Percentiles rank a stretch among this genome's conserved stretches.
Evolutionary conservation across 2,329 filamentous ascomycete genomes (phyloP).

Genomic region (Claviceps maximensis): DNA sequence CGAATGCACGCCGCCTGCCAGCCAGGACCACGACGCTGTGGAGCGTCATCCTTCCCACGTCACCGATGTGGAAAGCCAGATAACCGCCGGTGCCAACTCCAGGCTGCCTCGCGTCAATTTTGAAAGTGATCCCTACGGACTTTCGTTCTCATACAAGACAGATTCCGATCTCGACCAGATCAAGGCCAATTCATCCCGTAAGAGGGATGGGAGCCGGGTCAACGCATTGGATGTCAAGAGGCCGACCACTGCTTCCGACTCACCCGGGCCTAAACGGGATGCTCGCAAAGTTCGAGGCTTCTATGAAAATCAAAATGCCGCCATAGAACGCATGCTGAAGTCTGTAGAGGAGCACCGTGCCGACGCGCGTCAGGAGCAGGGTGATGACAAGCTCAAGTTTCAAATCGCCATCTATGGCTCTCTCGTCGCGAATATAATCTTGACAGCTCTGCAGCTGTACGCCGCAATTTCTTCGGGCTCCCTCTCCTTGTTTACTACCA

Average conservation of each 20-base stretch:
- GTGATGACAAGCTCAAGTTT: constrained; percentile 67
- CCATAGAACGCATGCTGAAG: constrained; percentile 83
- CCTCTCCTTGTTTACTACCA: constrained; percentile 93
- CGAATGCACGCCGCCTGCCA: constrained; percentile 22
- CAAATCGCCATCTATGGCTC: constrained; percentile 53
- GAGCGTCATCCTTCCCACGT: constrained; percentile 28
- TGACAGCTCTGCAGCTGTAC: constrained; percentile 76
- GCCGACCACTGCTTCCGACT: neutral
- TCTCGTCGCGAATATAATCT: constrained; percentile 66
- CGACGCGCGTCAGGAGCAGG: constrained; percentile 66
- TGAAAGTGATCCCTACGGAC: constrained; percentile 68
- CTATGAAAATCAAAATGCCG: constrained; percentile 84
- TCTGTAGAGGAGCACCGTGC: constrained; percentile 82
- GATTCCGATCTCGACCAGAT: constrained; percentile 63
- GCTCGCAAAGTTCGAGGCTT: constrained; percentile 58
- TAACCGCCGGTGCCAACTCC: constrained; percentile 21
- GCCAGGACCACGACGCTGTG: constrained; percentile 24
- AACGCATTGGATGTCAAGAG: constrained; percentile 2
- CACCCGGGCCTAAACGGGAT: constrained; percentile 16
- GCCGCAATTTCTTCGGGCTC: constrained; percentile 77
- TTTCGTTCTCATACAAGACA: constrained; percentile 66
- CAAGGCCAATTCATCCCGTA: constrained; percentile 66
- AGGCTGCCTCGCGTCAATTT: constrained; percentile 43
- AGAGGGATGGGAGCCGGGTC: constrained; percentile 38
- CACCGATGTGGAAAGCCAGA: constrained; percentile 37